Evolutionary conservation across 441 rosid genomes (phyloP), one percentile per base, ranked within the genome.

Genomic region (Arabidopsis hybrid): DNA sequence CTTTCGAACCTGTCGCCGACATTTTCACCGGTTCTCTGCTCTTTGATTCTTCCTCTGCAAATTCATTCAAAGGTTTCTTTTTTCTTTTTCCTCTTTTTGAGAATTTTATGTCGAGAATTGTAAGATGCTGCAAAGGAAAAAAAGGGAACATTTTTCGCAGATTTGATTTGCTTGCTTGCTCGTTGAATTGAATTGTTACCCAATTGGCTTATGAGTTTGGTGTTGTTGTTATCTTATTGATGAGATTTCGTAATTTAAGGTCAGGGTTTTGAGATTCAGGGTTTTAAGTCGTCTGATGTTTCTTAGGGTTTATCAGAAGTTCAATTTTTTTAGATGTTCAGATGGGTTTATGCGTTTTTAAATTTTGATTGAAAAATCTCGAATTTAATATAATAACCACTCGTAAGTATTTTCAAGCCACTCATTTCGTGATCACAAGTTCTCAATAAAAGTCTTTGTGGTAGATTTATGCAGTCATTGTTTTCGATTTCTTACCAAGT

Each of bases 1-100:
- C 4, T 73, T 38, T 40, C 60, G 6, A 31, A 3, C 36, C 53
- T 0, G 21, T 67, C 64, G 56, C 61, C 47, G 38, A 50, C 5
- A 47, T 46, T 59, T n/a, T 18, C 63, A 21, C 57, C 2, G 42
- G 38, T 52, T 35, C 59, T 65, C 72, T 50, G 21, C 55, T 63
- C 58, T 51, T 65, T 43, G 51, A 40, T 71, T 60, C 12, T 6
- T 65, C 56, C 17, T 58, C 64, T 51, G 12, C 13, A 4, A 59
- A 32, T 32, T 13, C 43, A 29, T 26, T 50, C 32, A 43, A 65
- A 77, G 77, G 77, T 65, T n/a, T 10, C 5, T 26, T 62, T 3
- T 35, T 39, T 6, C 12, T 21, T 21, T 21, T 21, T 16, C 7
- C 12, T 2, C 5, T 50, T 29, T 29, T 17, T 45, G 43, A 26